Base-by-base conservation (phyloP, 306 rosid genomes). In the Senna siamea region DNA sequence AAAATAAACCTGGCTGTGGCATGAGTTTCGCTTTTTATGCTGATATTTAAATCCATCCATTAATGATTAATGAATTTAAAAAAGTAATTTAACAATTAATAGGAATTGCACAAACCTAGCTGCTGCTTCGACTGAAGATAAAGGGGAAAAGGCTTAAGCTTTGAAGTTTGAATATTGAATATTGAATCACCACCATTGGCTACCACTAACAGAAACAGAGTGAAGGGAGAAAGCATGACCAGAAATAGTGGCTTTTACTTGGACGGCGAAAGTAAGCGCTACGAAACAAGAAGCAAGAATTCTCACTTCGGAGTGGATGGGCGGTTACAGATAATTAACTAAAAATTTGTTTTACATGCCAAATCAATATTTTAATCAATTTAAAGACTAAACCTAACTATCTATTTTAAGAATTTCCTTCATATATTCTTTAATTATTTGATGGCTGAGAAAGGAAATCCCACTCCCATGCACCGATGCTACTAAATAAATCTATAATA, bases 271-370 rank as follows among this genome's bases (percentile, higher is more conserved):
- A 57, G 51, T 66, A 76, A 17, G 70, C 37, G 34, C 30, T 69
- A 44, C 54, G 28, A 40, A 13, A 48, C 10, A 82, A 73, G 52
- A 78, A 35, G 37, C 51, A 22, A 37, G 13, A 56, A 54, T 73
- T 76, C 76, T 77, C 76, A 52, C 76, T 77, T 73, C 3, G 2
- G 35, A 73, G 72, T 77, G 76, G 80, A 73, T 58, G 78, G 80
- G 56, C 85, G 72, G 80, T 69, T 80, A 9, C 58, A 14, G 47
- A 78, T 74, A 69, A 48, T 44, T 44, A 26, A 26, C 30, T 26
- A 13, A 44, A 44, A 54, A 18, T 48, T 4, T 4, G 9, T 38
- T 38, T 2, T 4, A 38, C 7, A 47, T 47, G 53, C 19, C 19
- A 47, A 0, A 9, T 43, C 14, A 9, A 44, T 13, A 44, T 44